phyloP scores from a whole-genome alignment of 2,329 filamentous ascomycete species.

The Huntiella abstrusa region DNA sequence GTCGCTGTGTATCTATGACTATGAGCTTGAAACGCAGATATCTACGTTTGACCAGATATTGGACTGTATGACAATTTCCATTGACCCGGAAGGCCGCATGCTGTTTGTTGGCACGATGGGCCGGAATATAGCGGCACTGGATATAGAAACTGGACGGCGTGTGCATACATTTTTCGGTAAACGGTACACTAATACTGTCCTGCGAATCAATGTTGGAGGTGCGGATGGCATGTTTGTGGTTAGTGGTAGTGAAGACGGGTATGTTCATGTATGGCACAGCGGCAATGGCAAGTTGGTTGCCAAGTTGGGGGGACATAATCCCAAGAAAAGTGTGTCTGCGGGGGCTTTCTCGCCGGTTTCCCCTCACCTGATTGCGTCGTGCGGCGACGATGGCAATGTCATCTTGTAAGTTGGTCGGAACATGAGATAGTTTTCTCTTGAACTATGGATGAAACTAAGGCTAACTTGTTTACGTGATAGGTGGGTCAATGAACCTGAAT shows the following conservation, averaged over 20 bases:
- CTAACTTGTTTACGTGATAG: neutral
- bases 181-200: conserved; percentile 56
- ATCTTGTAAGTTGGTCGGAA: conserved; percentile 48
- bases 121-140: conserved; percentile 54
- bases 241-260: conserved; percentile 67
- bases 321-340: conserved; percentile 55
- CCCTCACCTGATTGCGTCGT: conserved; percentile 71
- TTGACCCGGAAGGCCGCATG: conserved; percentile 63
- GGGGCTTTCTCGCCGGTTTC: conserved; percentile 78
- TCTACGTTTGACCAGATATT: too few relatives aligned
- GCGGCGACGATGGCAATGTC: conserved; percentile 70
- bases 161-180: conserved; percentile 61
- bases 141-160: conserved; percentile 53
- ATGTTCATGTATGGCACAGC: conserved; percentile 81
- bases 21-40: conserved; percentile 17
- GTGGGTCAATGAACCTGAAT: neutral
- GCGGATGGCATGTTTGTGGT: conserved; percentile 83
- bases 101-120: conserved; percentile 34
- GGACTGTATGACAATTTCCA: conserved; percentile 39
- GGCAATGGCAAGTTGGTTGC: conserved; percentile 60
- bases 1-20: conserved; percentile 67
- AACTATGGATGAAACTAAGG: neutral
- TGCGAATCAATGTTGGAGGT: conserved; percentile 70
- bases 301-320: conserved; percentile 49
- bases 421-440: neutral